A percentile compares a stretch with the other conserved stretches of the same genome.
Evolutionary conservation across 805 yeast species (phyloP).

Genomic region (Brettanomyces anomalus): DNA sequence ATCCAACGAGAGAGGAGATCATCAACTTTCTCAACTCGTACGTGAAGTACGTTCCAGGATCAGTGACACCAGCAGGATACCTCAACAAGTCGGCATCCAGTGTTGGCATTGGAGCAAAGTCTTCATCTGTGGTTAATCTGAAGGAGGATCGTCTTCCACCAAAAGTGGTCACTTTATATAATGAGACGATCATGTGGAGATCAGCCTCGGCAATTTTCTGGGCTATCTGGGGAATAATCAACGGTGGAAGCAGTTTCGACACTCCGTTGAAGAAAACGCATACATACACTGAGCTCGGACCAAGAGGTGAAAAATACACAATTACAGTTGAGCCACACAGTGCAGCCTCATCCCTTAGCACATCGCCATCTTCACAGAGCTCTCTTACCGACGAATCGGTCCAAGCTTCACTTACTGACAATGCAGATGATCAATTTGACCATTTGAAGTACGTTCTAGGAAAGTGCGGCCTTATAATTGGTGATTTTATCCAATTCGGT

Average conservation of each 20-base stretch:
- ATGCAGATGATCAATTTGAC: conserved; percentile 58
- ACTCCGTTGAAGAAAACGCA: conserved; percentile 12
- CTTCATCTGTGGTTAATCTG: conserved; percentile 26
- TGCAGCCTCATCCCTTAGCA: conserved; percentile 12
- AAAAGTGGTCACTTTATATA: conserved; percentile 42
- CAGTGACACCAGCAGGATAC: conserved; percentile 17
- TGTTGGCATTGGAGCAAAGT: conserved; percentile 11
- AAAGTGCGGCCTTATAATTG: conserved; percentile 64
- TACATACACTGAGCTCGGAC: conserved; percentile 34
- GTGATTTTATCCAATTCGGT: conserved; percentile 61
- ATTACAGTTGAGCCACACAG: conserved; percentile 17
- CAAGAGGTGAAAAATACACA: conserved; percentile 44
- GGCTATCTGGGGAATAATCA: conserved; percentile 86
- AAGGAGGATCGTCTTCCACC: conserved; percentile 26
- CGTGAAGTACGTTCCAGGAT: conserved; percentile 46
- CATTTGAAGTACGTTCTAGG: conserved; percentile 68
- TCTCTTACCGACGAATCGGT: conserved; percentile 14
- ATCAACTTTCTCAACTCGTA: conserved; percentile 70
- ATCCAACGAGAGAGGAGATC: conserved; percentile 63
- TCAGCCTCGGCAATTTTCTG: conserved; percentile 71
- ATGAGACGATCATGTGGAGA: conserved; percentile 71
- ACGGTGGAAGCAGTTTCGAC: conserved; percentile 16
- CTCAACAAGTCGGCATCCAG: conserved; percentile 13
- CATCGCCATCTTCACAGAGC: conserved; percentile 1
- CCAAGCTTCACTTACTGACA: conserved; percentile 21